Conservation (phyloP, 306 rosid genomes). For the Phaseolus lunatus region DNA sequence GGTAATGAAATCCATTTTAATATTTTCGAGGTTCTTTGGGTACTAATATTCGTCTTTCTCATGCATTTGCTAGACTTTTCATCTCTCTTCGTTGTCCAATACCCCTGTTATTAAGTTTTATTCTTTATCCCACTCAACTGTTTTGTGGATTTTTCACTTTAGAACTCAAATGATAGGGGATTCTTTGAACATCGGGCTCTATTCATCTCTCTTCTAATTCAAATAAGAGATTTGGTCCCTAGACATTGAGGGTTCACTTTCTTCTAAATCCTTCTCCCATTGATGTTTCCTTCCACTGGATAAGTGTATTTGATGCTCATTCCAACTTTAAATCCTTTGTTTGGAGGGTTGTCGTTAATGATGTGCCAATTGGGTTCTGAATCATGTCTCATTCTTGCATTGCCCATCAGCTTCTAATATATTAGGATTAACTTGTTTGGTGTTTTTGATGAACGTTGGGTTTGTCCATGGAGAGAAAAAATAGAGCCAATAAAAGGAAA, state of each 20-base stretch:
- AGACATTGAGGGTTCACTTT: background rate
- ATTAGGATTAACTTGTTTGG: background rate
- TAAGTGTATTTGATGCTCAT: background rate
- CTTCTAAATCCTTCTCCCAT: background rate
- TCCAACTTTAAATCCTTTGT: background rate
- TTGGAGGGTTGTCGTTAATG: background rate
- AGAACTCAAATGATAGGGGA: background rate
- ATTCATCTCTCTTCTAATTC: background rate
- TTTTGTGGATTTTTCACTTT: background rate
- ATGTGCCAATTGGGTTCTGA: background rate
- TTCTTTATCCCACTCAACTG: background rate
- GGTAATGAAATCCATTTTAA: background rate
- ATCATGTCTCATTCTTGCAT: background rate
- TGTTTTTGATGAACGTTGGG: background rate
- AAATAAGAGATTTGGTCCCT: background rate
- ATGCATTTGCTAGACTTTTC: background rate
- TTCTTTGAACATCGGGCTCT: background rate
- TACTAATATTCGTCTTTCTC: background rate
- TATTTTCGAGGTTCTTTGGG: background rate
- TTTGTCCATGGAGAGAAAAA: background rate
- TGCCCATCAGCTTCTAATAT: background rate
- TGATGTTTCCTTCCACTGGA: background rate
- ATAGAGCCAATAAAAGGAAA: background rate
- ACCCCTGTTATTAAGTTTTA: background rate
- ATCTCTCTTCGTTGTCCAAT: background rate